These are phyloP conservation scores for Fusarium proliferatum DNA, from an alignment of 2,329 filamentous ascomycete species.

Conservation along the genomic window DNA sequence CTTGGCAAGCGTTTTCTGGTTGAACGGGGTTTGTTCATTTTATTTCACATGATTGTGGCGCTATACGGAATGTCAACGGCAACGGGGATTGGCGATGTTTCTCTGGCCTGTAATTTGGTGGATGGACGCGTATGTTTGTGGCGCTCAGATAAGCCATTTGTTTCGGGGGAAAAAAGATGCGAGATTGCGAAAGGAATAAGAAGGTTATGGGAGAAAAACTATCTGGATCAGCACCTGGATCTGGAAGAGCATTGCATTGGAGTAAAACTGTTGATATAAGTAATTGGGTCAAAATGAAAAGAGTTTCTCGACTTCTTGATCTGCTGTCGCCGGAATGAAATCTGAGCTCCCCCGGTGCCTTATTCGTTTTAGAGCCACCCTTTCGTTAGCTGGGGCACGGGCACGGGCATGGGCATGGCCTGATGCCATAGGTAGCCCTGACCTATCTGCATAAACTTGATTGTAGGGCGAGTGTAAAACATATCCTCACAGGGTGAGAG, in stretches of 20 bases:
- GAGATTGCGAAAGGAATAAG: slow-evolving; percentile 18
- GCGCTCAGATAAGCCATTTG: slow-evolving; percentile 39
- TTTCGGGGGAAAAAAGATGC: slow-evolving; percentile 1
- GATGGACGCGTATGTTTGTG: slow-evolving; percentile 25
- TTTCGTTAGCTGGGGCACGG: background rate
- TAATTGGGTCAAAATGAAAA: background rate
- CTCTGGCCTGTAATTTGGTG: slow-evolving; percentile 14
- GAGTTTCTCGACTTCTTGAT: background rate
- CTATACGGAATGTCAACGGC: slow-evolving; percentile 25
- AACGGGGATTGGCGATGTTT: slow-evolving; percentile 10
- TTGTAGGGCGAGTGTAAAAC: background rate
- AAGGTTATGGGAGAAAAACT: background rate
- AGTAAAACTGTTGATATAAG: slow-evolving; percentile 12
- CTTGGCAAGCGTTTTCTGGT: slow-evolving; percentile 7
- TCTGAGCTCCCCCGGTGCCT: background rate
- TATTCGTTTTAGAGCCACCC: background rate
- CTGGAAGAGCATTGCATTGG: slow-evolving; percentile 17
- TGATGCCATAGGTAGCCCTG: background rate
- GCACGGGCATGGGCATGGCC: background rate
- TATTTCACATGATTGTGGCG: slow-evolving; percentile 27
- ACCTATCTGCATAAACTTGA: background rate
- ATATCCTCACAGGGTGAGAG: background rate
- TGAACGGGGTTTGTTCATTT: slow-evolving; percentile 10
- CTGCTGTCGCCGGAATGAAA: background rate
- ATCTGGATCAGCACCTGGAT: background rate